Conservation (phyloP, 495 filamentous ascomycete genomes). For the Niebla homalea region DNA sequence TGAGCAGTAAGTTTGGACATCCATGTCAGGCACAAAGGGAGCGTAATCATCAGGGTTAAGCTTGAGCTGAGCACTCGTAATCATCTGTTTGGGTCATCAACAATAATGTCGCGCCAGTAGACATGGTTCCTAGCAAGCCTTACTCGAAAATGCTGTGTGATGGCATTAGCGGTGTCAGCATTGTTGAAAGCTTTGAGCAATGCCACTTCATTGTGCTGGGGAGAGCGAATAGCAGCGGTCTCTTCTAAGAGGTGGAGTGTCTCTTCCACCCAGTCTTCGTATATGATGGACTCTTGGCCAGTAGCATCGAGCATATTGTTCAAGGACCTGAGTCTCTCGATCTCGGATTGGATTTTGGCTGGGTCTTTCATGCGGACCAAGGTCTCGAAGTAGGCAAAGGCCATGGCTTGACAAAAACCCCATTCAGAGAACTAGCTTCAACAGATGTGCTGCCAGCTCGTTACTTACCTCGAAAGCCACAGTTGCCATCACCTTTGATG, state of each 20-base stretch:
- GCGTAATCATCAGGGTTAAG: constrained; percentile 52
- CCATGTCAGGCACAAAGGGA: constrained; percentile 48
- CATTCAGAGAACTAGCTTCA: constrained; percentile 13
- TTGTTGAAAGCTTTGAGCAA: constrained; percentile 70
- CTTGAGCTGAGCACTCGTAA: constrained; percentile 83
- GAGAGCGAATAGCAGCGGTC: constrained; percentile 28
- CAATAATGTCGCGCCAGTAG: not conserved
- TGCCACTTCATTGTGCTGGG: constrained; percentile 39
- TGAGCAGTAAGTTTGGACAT: constrained; percentile 57
- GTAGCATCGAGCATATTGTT: constrained; percentile 57
- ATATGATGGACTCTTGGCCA: constrained; percentile 51
- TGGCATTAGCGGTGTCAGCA: constrained; percentile 45
- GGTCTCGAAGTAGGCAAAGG: constrained; percentile 83
- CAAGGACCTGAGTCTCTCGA: constrained; percentile 55
- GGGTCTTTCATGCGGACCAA: constrained; percentile 54
- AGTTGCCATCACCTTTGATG: constrained; percentile 87
- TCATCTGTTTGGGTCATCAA: constrained; percentile 38
- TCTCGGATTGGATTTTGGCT: constrained; percentile 51
- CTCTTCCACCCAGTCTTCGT: constrained; percentile 73
- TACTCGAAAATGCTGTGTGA: constrained; percentile 63
- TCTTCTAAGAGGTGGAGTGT: constrained; percentile 51
- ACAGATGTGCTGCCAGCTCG: not conserved
- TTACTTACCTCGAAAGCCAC: constrained; percentile 83
- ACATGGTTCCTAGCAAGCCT: constrained; percentile 10
- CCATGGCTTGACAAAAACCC: constrained; percentile 50